These are phyloP conservation scores for Penicillium olsonii DNA, from an alignment of 2,329 filamentous ascomycete species.

Conservation along the genomic window DNA sequence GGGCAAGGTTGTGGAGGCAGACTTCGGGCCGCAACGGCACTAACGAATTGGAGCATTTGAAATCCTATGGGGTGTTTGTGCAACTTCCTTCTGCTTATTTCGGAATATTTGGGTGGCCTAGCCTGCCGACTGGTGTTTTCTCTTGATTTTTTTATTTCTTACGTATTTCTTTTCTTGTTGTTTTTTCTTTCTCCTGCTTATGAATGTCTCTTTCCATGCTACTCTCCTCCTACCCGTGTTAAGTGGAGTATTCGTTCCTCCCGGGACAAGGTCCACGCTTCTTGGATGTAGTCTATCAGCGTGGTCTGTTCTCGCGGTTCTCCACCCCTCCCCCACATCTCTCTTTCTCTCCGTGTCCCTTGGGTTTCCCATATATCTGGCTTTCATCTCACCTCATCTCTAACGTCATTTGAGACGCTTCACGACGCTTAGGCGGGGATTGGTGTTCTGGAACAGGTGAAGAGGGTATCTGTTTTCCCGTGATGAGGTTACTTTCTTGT, in stretches of 20 bases:
- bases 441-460: conserved; percentile 33
- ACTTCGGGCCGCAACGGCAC: conserved; percentile 58
- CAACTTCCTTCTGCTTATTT: conserved; percentile 37
- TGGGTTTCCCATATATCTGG: conserved; percentile 26
- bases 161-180: conserved; percentile 22
- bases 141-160: conserved; percentile 3
- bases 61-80: conserved; percentile 41
- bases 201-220: conserved; percentile 24
- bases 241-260: conserved; percentile 12
- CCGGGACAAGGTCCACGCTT: conserved; percentile 18
- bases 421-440: conserved; percentile 25
- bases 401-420: conserved; percentile 26
- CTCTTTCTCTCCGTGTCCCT: conserved; percentile 16
- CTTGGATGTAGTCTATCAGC: conserved; percentile 34
- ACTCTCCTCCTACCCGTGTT: conserved; percentile 14
- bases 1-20: conserved; percentile 68
- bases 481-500: conserved; percentile 27
- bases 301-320: conserved; percentile 12
- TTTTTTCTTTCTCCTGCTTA: conserved; percentile 22
- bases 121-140: conserved; percentile 26
- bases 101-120: conserved; percentile 40
- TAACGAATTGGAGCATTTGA: conserved; percentile 38
- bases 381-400: conserved; percentile 30
- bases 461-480: conserved; percentile 21
- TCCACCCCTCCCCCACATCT: conserved; percentile 14